Evolutionary conservation across 345 rosid species (phyloP), one percentile per base, ranked within the genome.

Genomic region (Trapa incisa): DNA sequence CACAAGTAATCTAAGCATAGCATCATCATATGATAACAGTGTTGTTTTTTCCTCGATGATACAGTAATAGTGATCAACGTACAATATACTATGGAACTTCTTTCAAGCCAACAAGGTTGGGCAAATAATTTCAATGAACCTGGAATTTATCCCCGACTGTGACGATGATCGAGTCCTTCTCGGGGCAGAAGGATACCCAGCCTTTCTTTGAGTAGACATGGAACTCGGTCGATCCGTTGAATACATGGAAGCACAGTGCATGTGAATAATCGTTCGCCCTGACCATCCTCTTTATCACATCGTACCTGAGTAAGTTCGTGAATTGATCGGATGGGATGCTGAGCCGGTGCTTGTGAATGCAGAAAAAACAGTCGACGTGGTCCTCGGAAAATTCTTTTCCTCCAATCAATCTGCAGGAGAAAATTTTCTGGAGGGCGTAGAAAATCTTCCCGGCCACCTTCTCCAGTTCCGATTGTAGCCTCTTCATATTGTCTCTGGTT

Each of bases 181-280:
- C 87, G 0, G 88, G 96, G 73, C 71, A 71, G 71, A 93, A 93
- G 5, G 94, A 83, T 2, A 84, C 71, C 96, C 96, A 90, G 37
- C 92, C 94, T 79, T 87, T 90, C 81, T 85, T 93, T 67, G 97
- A 88, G 79, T 93, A 93, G 65, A 87, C 88, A 74, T 87, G 97
- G 43, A 90, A 90, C 68, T 86, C 86, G 13, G 85, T 78, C 29
- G 78, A 78, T 0, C 79, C 85, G 73, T 83, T 75, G 67, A 83
- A 87, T 6, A 81, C 54, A 69, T 80, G 89, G 52, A 88, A 78
- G 60, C 86, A 70, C 68, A 88, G 71, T 61, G 92, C 85, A 75
- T 93, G 98, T 39, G 90, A 82, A 70, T 83, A 75, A 53, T 88
- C 96, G 12, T 73, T 84, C 62, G 93, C 96, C 61, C 85, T 82